A percentile compares a stretch with the other conserved stretches of the same genome.
Conservation (phyloP, 75 land plant genomes). For the Sequoiadendron giganteum region DNA sequence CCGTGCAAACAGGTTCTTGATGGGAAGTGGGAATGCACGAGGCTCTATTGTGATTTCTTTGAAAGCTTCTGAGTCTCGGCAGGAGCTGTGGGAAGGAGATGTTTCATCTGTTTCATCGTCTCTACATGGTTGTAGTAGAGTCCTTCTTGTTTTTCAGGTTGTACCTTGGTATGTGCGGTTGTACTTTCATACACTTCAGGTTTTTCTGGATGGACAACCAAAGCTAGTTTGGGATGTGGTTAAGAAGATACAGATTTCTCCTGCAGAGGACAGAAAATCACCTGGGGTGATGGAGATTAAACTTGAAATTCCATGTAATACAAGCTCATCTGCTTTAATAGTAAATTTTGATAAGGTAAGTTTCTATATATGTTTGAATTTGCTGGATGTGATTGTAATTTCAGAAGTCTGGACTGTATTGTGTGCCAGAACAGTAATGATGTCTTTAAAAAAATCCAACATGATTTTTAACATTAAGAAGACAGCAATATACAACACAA, state of each 20-base stretch:
- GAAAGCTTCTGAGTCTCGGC: constrained; percentile 19
- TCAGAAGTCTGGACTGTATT: neutral
- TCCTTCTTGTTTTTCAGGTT: constrained; percentile 72
- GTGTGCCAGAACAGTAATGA: neutral
- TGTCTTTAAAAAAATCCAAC: neutral
- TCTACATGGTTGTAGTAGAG: constrained; percentile 27
- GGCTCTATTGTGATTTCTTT: constrained; percentile 85
- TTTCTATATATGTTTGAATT: constrained; percentile 4
- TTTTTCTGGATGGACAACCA: constrained; percentile 62
- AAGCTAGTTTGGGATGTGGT: constrained; percentile 38
- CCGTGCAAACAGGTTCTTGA: constrained; percentile 70
- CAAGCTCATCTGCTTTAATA: constrained; percentile 53
- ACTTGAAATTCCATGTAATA: constrained; percentile 50
- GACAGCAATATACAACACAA: neutral
- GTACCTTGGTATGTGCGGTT: constrained; percentile 97
- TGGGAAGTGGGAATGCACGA: constrained; percentile 96
- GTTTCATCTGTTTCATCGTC: neutral
- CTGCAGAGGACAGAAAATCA: constrained; percentile 85
- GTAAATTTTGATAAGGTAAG: constrained; percentile 94
- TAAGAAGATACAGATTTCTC: constrained; percentile 66
- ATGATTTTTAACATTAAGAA: neutral
- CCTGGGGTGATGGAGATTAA: constrained; percentile 86
- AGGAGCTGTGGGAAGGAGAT: constrained; percentile 14
- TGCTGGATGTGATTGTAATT: neutral
- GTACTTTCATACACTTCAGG: constrained; percentile 75